These are phyloP conservation scores for Diplodia mutila DNA, from an alignment of 2,329 filamentous ascomycete genomes.

Conservation along the genomic window DNA sequence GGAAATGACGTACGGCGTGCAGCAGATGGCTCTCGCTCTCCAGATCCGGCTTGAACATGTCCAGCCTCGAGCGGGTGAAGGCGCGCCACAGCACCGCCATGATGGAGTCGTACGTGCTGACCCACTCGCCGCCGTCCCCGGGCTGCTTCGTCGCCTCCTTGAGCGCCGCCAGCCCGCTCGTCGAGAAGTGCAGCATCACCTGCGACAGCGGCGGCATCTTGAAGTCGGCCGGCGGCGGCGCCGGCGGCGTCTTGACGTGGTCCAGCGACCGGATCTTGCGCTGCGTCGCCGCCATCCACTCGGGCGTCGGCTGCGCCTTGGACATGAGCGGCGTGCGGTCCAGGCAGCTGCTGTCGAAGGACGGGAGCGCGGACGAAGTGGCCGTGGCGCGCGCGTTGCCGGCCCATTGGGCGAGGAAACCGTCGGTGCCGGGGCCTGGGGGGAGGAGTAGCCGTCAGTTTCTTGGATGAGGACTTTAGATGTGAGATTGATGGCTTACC, in stretches of 20 bases:
- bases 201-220: constrained; percentile 32
- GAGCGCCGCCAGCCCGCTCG: constrained; percentile 29
- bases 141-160: constrained; percentile 28
- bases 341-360: constrained; percentile 22
- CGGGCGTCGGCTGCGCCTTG: neutral
- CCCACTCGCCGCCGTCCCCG: constrained; percentile 26
- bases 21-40: constrained; percentile 27
- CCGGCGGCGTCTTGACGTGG: constrained; percentile 28
- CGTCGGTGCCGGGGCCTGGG: constrained; percentile 33
- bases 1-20: constrained; percentile 29
- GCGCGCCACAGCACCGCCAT: constrained; percentile 34
- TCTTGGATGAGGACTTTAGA: too few relatives aligned
- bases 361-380: constrained; percentile 27
- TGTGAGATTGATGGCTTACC: constrained; percentile 23
- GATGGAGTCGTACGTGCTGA: constrained; percentile 37
- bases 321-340: constrained; percentile 24
- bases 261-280: constrained; percentile 26
- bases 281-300: constrained; percentile 7
- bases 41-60: constrained; percentile 30
- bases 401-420: constrained; percentile 35
- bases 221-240: constrained; percentile 32
- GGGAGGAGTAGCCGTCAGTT: neutral
- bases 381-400: constrained; percentile 31
- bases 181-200: constrained; percentile 33
- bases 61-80: constrained; percentile 31